Percentiles rank a stretch among this genome's conserved stretches.
Evolutionary conservation across 1,139 yeast genomes (phyloP).

Genomic region (Neolecta irregularis): DNA sequence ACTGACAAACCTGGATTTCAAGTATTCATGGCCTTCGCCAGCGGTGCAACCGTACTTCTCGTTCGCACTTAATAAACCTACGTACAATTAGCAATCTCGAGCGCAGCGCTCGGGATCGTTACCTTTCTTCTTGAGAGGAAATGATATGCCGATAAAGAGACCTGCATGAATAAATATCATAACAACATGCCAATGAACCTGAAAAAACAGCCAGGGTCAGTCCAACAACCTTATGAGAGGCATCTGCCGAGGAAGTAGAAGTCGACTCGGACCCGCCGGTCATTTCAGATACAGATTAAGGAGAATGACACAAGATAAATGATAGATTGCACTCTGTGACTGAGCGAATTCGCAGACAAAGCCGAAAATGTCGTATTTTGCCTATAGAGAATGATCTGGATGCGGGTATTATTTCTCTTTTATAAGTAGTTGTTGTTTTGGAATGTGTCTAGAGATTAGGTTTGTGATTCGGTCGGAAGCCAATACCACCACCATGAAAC

Average conservation of each 20-base stretch:
- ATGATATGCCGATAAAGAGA: conserved; percentile 14
- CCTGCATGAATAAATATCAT: conserved; percentile 4
- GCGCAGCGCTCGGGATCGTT: background rate
- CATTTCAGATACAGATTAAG: too few relatives aligned
- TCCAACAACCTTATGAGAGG: too few relatives aligned
- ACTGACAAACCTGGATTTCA: conserved; percentile 13
- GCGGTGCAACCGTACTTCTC: conserved; percentile 8
- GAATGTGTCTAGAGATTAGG: background rate
- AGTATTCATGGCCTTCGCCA: conserved; percentile 15
- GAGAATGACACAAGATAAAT: too few relatives aligned
- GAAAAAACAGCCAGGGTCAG: too few relatives aligned
- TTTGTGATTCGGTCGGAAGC: too few relatives aligned
- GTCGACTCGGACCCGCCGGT: too few relatives aligned
- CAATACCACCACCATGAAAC: too few relatives aligned
- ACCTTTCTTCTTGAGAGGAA: conserved; percentile 14
- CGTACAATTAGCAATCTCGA: conserved; percentile 1
- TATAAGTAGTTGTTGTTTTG: background rate
- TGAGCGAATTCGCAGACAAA: too few relatives aligned
- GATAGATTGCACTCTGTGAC: too few relatives aligned
- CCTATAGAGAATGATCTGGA: too few relatives aligned
- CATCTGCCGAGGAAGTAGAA: too few relatives aligned
- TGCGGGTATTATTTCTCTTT: background rate
- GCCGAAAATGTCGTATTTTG: too few relatives aligned
- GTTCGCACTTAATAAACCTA: conserved; percentile 2
- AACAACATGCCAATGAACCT: background rate